Base-by-base conservation (phyloP, 768 basidiomycete genomes). In the Termitomyces sp. region DNA sequence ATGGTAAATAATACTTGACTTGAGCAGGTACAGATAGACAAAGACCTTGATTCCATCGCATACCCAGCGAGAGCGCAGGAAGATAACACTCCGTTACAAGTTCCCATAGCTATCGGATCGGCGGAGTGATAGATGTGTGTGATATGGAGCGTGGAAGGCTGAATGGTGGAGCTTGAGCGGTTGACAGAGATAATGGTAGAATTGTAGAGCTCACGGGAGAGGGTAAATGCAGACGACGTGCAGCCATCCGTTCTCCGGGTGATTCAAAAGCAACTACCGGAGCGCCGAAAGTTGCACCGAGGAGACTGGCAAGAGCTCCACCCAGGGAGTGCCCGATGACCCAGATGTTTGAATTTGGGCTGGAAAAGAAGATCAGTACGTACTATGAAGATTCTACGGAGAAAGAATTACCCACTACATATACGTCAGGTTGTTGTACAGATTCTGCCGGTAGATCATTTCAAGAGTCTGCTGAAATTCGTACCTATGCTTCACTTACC, bases 91-190 rank as follows among this genome's bases (percentile, higher is more conserved):
- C 92, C 92, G 56, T 83, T 94, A 71, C 92, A 94, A 8, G 85
- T 87, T 35, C 90, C 90, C 86, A 92, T 92, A 19, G 95, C 84
- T 50, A 98, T 90, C 5, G 95, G 95, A 71, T 98, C 95, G 27
- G 95, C 95, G 21, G 89, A 96, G 66, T 97, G 92, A 71, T 90
- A 97, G 29, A 98, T 77, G 69, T 98, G 95, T 0, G 90, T 95
- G 59, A 97, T 79, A 63, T 90, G 90, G 16, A 87, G 84, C 10
- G 80, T 80, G 7, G 85, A 87, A 34, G 89, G 89, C 86, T 89
- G 57, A 16, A 32, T 29, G n/a, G 5, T 35, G 21, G 31, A 42
- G 19, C 27, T 43, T 21, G 17, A 53, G 25, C 12, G 27, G 37
- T n/a, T 21, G 40, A 50, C 29, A 19, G 44, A 37, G 43, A 29